Percentiles rank a stretch among this genome's conserved stretches.
Conservation (phyloP, 2,329 filamentous ascomycete species). For the Aspergillus sp. region DNA sequence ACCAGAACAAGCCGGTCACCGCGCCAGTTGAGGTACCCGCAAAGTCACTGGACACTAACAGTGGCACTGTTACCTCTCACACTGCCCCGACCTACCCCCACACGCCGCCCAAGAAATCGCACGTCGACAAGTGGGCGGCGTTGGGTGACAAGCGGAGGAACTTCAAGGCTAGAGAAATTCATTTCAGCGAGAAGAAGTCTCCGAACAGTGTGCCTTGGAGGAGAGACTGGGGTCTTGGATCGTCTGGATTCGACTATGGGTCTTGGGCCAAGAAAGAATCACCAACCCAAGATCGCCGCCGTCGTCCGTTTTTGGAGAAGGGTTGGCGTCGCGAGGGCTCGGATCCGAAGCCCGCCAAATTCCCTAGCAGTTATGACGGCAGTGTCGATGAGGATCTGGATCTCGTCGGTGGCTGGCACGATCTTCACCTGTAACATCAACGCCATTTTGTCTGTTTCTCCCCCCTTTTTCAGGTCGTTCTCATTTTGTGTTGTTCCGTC, state of each 20-base stretch:
- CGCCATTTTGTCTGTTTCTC: conserved; percentile 1
- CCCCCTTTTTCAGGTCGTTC: conserved; percentile 8
- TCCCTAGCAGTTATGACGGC: conserved; percentile 47
- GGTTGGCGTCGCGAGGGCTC: conserved; percentile 42
- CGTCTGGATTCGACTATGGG: conserved; percentile 33
- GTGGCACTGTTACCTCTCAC: conserved; percentile 44
- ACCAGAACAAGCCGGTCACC: conserved; percentile 21
- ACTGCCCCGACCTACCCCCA: conserved; percentile 47
- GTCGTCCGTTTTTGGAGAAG: conserved; percentile 37
- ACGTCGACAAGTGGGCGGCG: conserved; percentile 80
- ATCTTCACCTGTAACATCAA: conserved; percentile 53
- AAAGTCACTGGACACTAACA: conserved; percentile 59
- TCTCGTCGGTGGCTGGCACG: conserved; percentile 92
- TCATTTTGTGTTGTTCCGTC: conserved; percentile 13
- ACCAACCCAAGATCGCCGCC: conserved; percentile 26
- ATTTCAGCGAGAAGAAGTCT: conserved; percentile 46
- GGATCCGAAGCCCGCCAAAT: conserved; percentile 28
- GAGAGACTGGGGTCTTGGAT: conserved; percentile 36
- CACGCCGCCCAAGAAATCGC: conserved; percentile 51
- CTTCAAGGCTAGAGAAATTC: conserved; percentile 51
- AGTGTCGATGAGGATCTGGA: conserved; percentile 67
- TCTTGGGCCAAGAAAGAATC: conserved; percentile 30
- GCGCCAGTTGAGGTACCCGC: conserved; percentile 12
- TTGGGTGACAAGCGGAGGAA: conserved; percentile 79
- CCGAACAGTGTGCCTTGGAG: conserved; percentile 39